A percentile compares a stretch with the other conserved stretches of the same genome.
These are phyloP conservation scores for Trametes elegans DNA, from an alignment of 768 basidiomycete genomes.

Conservation along the genomic window DNA sequence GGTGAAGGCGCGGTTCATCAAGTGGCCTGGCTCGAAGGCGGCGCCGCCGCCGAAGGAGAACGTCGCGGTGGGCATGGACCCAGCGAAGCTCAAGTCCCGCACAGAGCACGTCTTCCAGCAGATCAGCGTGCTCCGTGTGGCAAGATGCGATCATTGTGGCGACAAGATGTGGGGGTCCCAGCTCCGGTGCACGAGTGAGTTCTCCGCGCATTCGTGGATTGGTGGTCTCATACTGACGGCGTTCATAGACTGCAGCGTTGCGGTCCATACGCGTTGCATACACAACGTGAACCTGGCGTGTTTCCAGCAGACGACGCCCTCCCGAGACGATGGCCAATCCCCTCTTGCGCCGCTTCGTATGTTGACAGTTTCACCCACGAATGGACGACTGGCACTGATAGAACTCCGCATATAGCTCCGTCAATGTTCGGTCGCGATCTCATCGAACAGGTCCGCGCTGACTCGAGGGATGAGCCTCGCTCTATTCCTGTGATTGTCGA, in stretches of 20 bases:
- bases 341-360: conserved; percentile 33
- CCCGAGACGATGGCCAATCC: conserved; percentile 29
- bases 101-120: conserved; percentile 86
- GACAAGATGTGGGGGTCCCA: conserved; percentile 99
- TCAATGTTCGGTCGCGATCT: conserved; percentile 95
- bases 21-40: conserved; percentile 62
- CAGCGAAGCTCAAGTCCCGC: conserved; percentile 27
- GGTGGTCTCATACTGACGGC: not conserved
- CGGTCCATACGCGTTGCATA: conserved; percentile 86
- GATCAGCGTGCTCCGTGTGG: conserved; percentile 81
- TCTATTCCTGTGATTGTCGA: conserved; percentile 86
- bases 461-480: conserved; percentile 56
- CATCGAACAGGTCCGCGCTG: conserved; percentile 74
- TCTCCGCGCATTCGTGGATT: not conserved
- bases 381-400: conserved; percentile 8
- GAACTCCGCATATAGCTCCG: conserved; percentile 47
- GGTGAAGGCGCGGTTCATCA: conserved; percentile 57
- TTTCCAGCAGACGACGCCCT: conserved; percentile 44
- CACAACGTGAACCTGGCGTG: conserved; percentile 67
- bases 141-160: conserved; percentile 91
- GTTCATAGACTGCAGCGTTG: conserved; percentile 72
- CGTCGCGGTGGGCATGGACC: conserved; percentile 25
- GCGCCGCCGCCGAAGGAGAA: conserved; percentile 44
- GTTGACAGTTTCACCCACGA: conserved; percentile 8
- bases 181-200: conserved; percentile 82